phyloP scores from a whole-genome alignment of 345 rosid genomes.

The Carallia pectinifolia region DNA sequence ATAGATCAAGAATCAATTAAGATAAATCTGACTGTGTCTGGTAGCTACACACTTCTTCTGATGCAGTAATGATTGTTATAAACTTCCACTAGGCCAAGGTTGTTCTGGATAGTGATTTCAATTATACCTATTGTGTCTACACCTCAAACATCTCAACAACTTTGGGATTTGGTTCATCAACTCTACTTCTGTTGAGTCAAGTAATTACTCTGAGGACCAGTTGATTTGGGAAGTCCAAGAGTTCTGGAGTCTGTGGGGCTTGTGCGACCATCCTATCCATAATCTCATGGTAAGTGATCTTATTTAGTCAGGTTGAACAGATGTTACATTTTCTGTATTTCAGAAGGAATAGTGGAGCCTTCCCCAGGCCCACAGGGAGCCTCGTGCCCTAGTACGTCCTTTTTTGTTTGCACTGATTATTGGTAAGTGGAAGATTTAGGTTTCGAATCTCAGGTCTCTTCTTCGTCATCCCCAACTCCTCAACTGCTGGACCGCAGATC shows the following conservation, averaged over 20 bases:
- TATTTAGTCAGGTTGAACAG: too few relatives aligned
- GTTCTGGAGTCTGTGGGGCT: not conserved
- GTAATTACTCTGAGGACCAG: not conserved
- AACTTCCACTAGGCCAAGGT: slow-evolving; percentile 1
- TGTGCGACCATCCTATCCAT: not conserved
- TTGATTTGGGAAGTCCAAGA: not conserved
- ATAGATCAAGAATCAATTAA: too few relatives aligned
- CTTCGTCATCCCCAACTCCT: too few relatives aligned
- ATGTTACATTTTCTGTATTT: too few relatives aligned
- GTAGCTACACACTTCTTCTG: not conserved
- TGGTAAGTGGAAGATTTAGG: too few relatives aligned
- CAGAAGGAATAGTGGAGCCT: too few relatives aligned
- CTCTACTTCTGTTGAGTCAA: not conserved
- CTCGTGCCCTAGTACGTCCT: too few relatives aligned
- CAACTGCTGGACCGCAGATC: too few relatives aligned
- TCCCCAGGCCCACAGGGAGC: too few relatives aligned
- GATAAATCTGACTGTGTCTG: too few relatives aligned
- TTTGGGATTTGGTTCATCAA: not conserved
- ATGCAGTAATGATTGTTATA: not conserved
- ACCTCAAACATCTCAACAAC: slow-evolving; percentile 7
- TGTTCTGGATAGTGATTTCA: not conserved
- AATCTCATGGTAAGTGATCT: not conserved
- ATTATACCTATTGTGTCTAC: slow-evolving; percentile 3
- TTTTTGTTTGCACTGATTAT: too few relatives aligned
- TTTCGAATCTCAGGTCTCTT: too few relatives aligned